These are phyloP conservation scores for Fusarium subglutinans DNA, from an alignment of 2,329 filamentous ascomycete species.

Conservation along the genomic window DNA sequence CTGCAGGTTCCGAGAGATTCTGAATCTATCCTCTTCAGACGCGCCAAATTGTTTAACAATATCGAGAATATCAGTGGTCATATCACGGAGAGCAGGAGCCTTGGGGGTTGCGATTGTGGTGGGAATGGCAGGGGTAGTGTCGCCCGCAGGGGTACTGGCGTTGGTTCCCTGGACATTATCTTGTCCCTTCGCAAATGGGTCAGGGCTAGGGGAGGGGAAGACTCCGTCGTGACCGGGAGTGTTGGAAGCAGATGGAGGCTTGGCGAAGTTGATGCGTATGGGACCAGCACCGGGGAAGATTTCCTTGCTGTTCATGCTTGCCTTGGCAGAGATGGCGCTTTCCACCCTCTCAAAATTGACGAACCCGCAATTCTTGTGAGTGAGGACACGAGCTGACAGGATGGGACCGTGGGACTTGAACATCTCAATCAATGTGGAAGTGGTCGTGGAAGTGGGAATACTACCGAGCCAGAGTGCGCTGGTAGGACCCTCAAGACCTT, in stretches of 20 bases:
- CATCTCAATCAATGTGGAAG: conserved; percentile 92
- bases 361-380: conserved; percentile 98
- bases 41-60: conserved; percentile 93
- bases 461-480: conserved; percentile 96
- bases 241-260: conserved; percentile 88
- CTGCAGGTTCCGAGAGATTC: conserved; percentile 78
- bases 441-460: conserved; percentile 95
- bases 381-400: conserved; percentile 89
- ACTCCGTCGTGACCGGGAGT: conserved; percentile 88
- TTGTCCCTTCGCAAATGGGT: conserved; percentile 74
- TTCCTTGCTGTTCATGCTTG: conserved; percentile 91
- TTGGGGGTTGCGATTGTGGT: conserved; percentile 62
- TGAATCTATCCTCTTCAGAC: conserved; percentile 76
- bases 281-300: conserved; percentile 97
- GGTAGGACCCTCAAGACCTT: conserved; percentile 86
- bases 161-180: conserved; percentile 50
- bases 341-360: conserved; percentile 96
- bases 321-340: conserved; percentile 89
- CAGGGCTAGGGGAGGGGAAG: conserved; percentile 91
- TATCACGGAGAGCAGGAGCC: conserved; percentile 77
- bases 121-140: conserved; percentile 48
- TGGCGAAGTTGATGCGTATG: conserved; percentile 95
- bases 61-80: conserved; percentile 82
- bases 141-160: conserved; percentile 45
- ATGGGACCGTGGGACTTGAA: conserved; percentile 95